phyloP scores from a whole-genome alignment of 2,329 filamentous ascomycete species.

The Sphaerulina populicola region DNA sequence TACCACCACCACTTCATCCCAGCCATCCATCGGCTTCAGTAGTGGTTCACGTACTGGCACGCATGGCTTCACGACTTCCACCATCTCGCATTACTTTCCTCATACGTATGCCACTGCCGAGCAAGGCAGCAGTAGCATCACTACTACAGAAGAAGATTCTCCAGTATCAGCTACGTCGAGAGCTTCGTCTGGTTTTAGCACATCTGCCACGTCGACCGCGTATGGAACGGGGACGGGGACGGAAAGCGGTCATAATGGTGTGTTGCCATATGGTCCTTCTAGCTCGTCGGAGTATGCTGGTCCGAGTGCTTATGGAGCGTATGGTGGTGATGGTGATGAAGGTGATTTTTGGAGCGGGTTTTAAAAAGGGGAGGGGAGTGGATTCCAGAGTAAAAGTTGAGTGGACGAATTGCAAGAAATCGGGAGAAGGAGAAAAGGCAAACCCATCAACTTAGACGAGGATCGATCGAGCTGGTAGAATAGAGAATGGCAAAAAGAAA shows the following conservation, averaged over 20 bases:
- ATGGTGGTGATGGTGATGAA: no score
- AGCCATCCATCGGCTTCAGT: background rate
- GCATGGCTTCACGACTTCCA: background rate
- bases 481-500: no score
- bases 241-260: no score
- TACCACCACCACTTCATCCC: background rate
- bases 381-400: background rate
- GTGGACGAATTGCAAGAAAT: no score
- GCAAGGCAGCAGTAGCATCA: background rate
- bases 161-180: background rate
- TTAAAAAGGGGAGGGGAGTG: background rate
- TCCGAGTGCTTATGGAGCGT: background rate
- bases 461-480: no score
- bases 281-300: background rate
- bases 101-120: background rate
- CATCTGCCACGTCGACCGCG: background rate
- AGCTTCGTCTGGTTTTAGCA: background rate
- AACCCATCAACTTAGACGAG: no score
- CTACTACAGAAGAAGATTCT: background rate
- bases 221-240: no score
- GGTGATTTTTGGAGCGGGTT: background rate
- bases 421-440: no score
- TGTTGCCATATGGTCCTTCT: background rate
- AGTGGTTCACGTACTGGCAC: background rate
- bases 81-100: background rate